A percentile compares a stretch with the other conserved stretches of the same genome.
Conservation (phyloP, 805 yeast genomes). For the Lipomyces mesembrius region DNA sequence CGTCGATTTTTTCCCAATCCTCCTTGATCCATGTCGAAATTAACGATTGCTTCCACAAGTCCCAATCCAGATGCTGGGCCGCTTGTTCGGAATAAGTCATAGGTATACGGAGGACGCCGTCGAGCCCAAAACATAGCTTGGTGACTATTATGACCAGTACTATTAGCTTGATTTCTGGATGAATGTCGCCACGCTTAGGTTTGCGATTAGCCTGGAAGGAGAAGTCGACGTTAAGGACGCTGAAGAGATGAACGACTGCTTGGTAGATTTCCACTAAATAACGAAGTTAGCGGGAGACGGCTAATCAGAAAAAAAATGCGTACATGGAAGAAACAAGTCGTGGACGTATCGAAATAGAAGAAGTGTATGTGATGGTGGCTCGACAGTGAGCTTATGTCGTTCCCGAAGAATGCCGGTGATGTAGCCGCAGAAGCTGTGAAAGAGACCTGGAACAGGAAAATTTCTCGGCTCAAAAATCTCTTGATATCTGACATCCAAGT, state of each 20-base stretch:
- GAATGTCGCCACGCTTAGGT: constrained; percentile 5
- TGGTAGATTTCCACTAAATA: constrained; percentile 25
- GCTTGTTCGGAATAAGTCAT: constrained; percentile 25
- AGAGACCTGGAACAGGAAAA: constrained; percentile 26
- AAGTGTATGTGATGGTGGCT: constrained; percentile 7
- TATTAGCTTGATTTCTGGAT: constrained; percentile 32
- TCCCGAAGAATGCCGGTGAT: constrained; percentile 10
- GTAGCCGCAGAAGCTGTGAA: constrained; percentile 10
- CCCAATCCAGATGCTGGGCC: constrained; percentile 31
- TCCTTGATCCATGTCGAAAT: constrained; percentile 12
- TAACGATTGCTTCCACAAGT: constrained; percentile 22
- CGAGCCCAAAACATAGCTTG: constrained; percentile 36
- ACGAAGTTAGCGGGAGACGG: not conserved
- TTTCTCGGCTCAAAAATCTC: constrained; percentile 24
- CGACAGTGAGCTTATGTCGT: constrained; percentile 6
- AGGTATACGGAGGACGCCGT: constrained; percentile 21
- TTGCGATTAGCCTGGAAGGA: constrained; percentile 7
- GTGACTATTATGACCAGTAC: constrained; percentile 32
- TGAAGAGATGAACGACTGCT: constrained; percentile 18
- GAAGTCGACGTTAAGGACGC: constrained; percentile 2
- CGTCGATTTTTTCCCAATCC: constrained; percentile 18
- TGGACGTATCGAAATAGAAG: constrained; percentile 21
- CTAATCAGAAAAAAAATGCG: not conserved
- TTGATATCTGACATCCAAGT: constrained; percentile 22
- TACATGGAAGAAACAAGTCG: constrained; percentile 27